Evolutionary conservation across 73 alveolate genomes (phyloP), one percentile per base, ranked within the genome.

Genomic region (Blepharisma japonicum): DNA sequence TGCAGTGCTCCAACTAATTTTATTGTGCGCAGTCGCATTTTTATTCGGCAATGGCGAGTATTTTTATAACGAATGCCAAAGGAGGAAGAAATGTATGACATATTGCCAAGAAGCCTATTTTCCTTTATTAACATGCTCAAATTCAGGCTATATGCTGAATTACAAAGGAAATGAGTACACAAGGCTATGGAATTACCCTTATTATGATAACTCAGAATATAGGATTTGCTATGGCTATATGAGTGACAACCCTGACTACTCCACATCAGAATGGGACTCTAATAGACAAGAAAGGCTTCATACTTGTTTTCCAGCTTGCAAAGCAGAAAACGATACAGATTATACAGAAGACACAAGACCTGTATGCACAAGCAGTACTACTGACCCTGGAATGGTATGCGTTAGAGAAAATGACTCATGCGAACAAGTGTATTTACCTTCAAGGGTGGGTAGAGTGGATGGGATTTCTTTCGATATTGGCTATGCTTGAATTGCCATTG

Each of bases 261-360:
- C 79, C 21, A 56, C 38, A 38, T 54, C 76, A 4, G 45, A 51
- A 7, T 42, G 32, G 66, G 71, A 25, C n/a, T 39, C 45, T 0
- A 39, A 23, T 14, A 67, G 94, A 45, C 74, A 80, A 56, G 89
- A 78, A 0, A 68, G 80, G 45, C 50, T 87, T 8, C 86, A 87
- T 55, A 83, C 90, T 6, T 87, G 94, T 79, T 87, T 87, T 87
- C 39, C 78, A 14, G 80, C 80, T 38, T 85, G 92, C 71, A 71
- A 45, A 32, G 81, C 56, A 54, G 93, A 87, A 38, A 78, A 39
- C 66, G 83, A 81, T 18, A 32, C 56, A 6, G 68, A 71, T 6
- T 25, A 81, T 46, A 68, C 81, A 0, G 80, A 76, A 2, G 86
- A 81, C 48, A 70, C 67, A 4, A 68, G 85, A 61, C 55, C 71